Evolutionary conservation across 1,284 basidiomycete genomes (phyloP), one percentile per base, ranked within the genome.

Genomic region (Ganoderma sinense): DNA sequence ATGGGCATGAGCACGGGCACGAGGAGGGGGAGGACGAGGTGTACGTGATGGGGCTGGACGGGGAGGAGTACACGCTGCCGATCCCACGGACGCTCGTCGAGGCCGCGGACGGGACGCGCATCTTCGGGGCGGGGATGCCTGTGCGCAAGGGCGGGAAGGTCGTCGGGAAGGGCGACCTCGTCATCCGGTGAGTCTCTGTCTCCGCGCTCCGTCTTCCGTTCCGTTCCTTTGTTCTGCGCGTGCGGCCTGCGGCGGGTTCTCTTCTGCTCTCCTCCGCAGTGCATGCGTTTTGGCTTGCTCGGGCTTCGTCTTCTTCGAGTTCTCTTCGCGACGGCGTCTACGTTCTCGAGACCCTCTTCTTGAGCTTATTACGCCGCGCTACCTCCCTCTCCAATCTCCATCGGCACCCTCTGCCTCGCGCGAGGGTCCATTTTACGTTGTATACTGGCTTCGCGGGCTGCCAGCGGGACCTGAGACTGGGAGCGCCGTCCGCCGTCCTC

Each of bases 41-140:
- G 69, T 87, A 84, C 73, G 84, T 96, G 67, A 84, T 87, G 65
- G 91, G 91, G 23, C 83, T 97, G 68, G 92, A 95, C 76, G 93
- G 93, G 18, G 84, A 90, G 71, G 85, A 87, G 70, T 84, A 93
- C 65, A 80, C 82, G 11, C 84, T 95, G 56, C 81, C 86, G 59
- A 83, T 94, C 53, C 93, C 94, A 68, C 85, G 87, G 72, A 85
- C 88, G 66, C 85, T 89, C 76, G 87, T 93, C 73, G 89, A 89
- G 78, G 87, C 86, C 1, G 86, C 91, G 62, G 86, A 88, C 73
- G 92, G 93, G 63, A 88, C 89, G 64, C 81, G 88, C 59, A 84
- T 94, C 45, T 77, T 89, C 61, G 93, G 91, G 51, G 93, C 92
- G 76, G 96, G 96, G 18, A 97, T 97, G 95, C 95, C 95, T 40